Base-by-base conservation (phyloP, 2,329 filamentous ascomycete genomes). In the Fusarium setosum region DNA sequence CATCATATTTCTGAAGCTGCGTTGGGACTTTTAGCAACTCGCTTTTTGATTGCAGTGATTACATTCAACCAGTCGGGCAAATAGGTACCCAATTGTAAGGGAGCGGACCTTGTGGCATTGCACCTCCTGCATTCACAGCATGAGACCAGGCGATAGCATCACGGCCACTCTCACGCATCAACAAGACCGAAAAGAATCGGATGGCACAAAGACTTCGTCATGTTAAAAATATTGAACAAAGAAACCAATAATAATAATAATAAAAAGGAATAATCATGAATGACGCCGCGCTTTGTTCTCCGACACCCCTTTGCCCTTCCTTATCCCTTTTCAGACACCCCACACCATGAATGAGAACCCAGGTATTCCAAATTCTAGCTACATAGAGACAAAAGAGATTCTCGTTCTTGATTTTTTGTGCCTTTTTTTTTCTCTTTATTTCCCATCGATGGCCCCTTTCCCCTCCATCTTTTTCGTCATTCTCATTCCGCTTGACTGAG, bases 261-360 rank as follows among this genome's bases (percentile, higher is more conserved):
- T 26, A 21, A 48, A 23, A 48, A 15, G 44, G 53, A 56, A 21
- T 40, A 44, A 55, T 40, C 47, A 62, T 56, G 50, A 62, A 37
- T 62, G 61, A 67, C 63, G 63, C 63, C 63, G 47, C 63, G 63
- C 63, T 62, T 52, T 57, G 47, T 52, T 57, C 55, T 52, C 55
- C 32, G 31, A 42, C 37, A 24, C 49, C 32, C 32, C 48, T 35
- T n/a, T n/a, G n/a, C n/a, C 15, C 13, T n/a, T 17, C 26, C 47
- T 37, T 21, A 17, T 59, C 48, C 56, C 55, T 49, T 59, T 56
- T 52, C 49, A 56, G 45, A 55, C 31, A 35, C 34, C 32, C 21
- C 57, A 20, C 52, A 34, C 60, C 38, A 48, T 48, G 21, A 48
- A 24, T 21, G 29, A 23, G 21, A 49, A 18, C 26, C 24, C 24